A percentile compares a stretch with the other conserved stretches of the same genome.
phyloP scores from a whole-genome alignment of 441 rosid genomes.

The Kokia cookei region DNA sequence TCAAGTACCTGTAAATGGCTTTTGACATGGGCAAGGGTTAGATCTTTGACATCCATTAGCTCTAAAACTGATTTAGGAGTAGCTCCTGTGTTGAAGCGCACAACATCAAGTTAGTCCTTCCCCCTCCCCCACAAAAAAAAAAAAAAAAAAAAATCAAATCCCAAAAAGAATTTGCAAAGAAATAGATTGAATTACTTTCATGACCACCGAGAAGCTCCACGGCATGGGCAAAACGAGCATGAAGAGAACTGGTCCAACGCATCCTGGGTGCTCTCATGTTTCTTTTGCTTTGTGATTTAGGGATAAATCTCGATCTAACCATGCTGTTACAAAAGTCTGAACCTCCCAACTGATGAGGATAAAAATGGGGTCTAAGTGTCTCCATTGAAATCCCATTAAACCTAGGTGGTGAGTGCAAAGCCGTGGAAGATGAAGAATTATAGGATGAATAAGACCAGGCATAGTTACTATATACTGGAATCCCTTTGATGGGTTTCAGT shows the following conservation, averaged over 20 bases:
- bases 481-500: conserved; percentile 27
- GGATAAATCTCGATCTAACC: conserved; percentile 21
- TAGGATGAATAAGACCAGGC: neutral
- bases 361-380: neutral
- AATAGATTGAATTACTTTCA: conserved; percentile 22
- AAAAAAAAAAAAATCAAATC: neutral
- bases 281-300: conserved; percentile 23
- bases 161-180: neutral
- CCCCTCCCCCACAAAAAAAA: no score
- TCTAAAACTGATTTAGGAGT: conserved; percentile 44
- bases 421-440: neutral
- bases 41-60: conserved; percentile 43
- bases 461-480: conserved; percentile 23
- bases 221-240: conserved; percentile 32
- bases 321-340: conserved; percentile 9
- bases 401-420: conserved; percentile 4
- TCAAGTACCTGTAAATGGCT: conserved; percentile 37
- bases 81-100: conserved; percentile 20
- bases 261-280: conserved; percentile 38
- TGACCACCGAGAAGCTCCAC: conserved; percentile 45
- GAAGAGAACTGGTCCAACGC: conserved; percentile 44
- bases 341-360: neutral
- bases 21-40: conserved; percentile 41
- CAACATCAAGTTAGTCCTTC: neutral
- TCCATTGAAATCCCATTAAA: conserved; percentile 11